Base-by-base conservation (phyloP, 2,329 filamentous ascomycete genomes). In the Calonectria pseudoreteaudii region DNA sequence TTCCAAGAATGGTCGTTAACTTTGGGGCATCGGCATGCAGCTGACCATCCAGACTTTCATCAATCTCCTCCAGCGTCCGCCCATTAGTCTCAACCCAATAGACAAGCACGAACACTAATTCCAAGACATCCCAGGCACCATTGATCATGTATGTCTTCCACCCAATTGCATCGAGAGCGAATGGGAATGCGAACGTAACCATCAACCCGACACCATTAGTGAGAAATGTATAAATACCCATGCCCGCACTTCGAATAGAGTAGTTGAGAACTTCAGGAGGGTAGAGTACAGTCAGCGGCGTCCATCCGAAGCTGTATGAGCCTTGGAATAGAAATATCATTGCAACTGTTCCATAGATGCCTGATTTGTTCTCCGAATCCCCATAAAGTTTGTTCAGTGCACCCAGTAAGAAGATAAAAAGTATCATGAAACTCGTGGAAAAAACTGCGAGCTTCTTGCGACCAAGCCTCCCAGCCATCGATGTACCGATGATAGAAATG, bases 391-490 rank as follows among this genome's bases (percentile, higher is more conserved):
- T 90, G 7, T 87, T 86, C 5, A 91, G 80, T 2, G 84, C 87
- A 2, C 89, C 88, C 49, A 90, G 86, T 67, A 90, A 82, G 76
- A 90, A 90, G 1, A 91, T 84, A 49, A 86, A 89, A 26, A 86
- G 67, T 3, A 85, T 83, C 8, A 87, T 76, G 14, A 86, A 76
- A 16, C 71, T 70, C 60, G 86, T 83, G 0, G 85, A 86, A 13
- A 86, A 73, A 6, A 87, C 76, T 4, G 86, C 86, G 0, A 84
- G 86, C 1, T 83, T 81, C 72, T 87, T 88, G 13, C 88, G 85
- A 10, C 88, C 88, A 82, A 86, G 85, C 30, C 66, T 79, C 20
- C 86, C 84, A 0, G 82, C 81, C 9, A 88, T 80, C 6, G 85
- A 83, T 1, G 87, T 89, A 0, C 88, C 88, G 2, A 80, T 49